These are phyloP conservation scores for Tripterygium wilfordii DNA, from an alignment of 177 flowering plant species.

Conservation along the genomic window DNA sequence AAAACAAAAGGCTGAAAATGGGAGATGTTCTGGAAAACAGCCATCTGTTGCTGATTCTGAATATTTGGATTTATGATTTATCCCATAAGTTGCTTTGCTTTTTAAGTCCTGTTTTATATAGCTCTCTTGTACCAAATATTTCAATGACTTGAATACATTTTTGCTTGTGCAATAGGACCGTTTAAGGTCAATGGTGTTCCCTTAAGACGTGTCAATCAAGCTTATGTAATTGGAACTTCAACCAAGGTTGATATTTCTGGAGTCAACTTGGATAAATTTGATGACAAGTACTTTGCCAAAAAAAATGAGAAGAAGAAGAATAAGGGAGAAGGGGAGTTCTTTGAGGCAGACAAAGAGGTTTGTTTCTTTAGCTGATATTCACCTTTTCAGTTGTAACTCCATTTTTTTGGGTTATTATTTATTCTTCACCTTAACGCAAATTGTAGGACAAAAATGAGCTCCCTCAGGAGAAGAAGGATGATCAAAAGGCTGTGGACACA, in stretches of 20 bases:
- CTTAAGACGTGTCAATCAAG: conserved; percentile 65
- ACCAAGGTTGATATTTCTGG: conserved; percentile 77
- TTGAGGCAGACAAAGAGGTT: conserved; percentile 78
- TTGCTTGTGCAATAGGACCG: conserved; percentile 41
- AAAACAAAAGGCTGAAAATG: too few species aligned
- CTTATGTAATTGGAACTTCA: conserved; percentile 76
- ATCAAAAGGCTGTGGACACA: conserved; percentile 43
- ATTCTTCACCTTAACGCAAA: conserved; percentile 2
- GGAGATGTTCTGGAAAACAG: too few species aligned
- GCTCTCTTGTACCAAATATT: too few species aligned
- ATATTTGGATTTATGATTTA: too few species aligned
- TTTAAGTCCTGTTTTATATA: neutral
- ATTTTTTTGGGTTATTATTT: neutral
- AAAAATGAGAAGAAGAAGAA: conserved; percentile 62
- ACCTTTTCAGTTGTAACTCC: neutral
- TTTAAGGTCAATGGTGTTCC: conserved; percentile 88
- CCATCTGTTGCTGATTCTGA: too few species aligned
- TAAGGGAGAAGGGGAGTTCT: conserved; percentile 75
- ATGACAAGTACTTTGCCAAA: conserved; percentile 74
- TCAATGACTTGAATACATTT: neutral
- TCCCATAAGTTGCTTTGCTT: neutral
- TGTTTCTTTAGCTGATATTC: conserved; percentile 1
- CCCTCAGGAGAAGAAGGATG: conserved; percentile 46
- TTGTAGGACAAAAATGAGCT: conserved; percentile 37
- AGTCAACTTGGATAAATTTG: conserved; percentile 57